phyloP scores from a whole-genome alignment of 176 grass and related monocot genomes.

The Saccharum officinarum region DNA sequence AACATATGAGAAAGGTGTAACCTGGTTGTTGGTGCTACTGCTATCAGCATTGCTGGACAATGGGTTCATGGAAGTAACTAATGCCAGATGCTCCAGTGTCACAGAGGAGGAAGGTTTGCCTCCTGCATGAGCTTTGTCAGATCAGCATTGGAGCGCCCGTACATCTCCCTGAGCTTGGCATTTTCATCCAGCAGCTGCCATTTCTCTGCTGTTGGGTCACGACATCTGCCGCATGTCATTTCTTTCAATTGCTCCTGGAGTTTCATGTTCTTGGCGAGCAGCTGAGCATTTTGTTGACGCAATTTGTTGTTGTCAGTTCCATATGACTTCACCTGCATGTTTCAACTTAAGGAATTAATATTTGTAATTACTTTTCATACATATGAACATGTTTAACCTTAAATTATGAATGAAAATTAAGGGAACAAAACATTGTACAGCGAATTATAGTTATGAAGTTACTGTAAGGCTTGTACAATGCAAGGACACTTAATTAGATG shows the following conservation, averaged over 20 bases:
- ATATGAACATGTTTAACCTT: neutral
- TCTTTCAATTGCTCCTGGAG: neutral
- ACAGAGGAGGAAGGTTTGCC: neutral
- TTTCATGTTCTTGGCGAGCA: neutral
- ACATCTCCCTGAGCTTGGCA: neutral
- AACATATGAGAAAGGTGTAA: neutral
- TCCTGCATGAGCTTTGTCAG: neutral
- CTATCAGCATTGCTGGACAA: neutral
- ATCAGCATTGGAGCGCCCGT: too few relatives aligned
- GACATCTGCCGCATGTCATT: neutral
- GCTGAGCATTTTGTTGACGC: neutral
- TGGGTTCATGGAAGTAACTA: neutral
- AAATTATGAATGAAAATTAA: neutral
- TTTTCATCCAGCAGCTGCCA: conserved; percentile 9
- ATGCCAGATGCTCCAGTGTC: neutral
- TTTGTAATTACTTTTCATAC: neutral
- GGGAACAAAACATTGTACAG: neutral
- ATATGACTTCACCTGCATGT: neutral
- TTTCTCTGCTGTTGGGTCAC: neutral
- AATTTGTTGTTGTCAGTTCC: neutral
- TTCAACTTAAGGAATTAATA: neutral
- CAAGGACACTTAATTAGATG: neutral
- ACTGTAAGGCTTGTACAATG: neutral
- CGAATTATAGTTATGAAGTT: neutral
- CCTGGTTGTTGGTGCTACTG: neutral